These are phyloP conservation scores for Pyrenophora teres DNA, from an alignment of 2,329 filamentous ascomycete species.

Conservation along the genomic window DNA sequence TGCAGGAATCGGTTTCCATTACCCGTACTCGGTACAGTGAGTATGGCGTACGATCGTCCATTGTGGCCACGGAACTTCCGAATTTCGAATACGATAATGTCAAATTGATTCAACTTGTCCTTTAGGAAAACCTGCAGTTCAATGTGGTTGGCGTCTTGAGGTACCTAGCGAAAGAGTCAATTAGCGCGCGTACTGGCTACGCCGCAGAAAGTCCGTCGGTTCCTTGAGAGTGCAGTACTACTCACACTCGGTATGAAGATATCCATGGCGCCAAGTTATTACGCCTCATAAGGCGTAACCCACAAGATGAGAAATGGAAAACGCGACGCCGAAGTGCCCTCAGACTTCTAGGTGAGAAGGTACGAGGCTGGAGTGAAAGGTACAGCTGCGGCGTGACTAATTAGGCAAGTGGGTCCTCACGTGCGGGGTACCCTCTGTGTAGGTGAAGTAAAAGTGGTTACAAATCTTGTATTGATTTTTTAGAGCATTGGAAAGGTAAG, in stretches of 20 bases:
- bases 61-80: conserved; percentile 45
- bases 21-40: conserved; percentile 52
- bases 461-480: background rate
- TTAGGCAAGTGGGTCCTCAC: conserved; percentile 15
- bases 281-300: background rate
- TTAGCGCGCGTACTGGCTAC: background rate
- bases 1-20: conserved; percentile 53
- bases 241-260: conserved; percentile 32
- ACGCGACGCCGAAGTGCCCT: background rate
- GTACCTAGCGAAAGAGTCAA: conserved; percentile 36
- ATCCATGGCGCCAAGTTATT: conserved; percentile 22
- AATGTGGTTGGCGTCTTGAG: conserved; percentile 49
- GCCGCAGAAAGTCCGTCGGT: background rate
- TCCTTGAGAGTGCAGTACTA: background rate
- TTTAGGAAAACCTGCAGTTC: conserved; percentile 50
- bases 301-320: background rate
- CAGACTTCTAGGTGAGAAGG: background rate
- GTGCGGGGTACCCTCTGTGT: conserved; percentile 10
- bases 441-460: background rate
- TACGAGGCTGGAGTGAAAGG: background rate
- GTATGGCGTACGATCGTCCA: conserved; percentile 41
- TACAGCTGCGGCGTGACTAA: background rate
- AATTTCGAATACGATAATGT: conserved; percentile 51
- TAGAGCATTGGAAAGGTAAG: background rate
- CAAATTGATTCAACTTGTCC: conserved; percentile 44